Percentiles rank a stretch among this genome's conserved stretches.
Evolutionary conservation across 73 alveolate species (phyloP).

Genomic region (Breviolum minutum): DNA sequence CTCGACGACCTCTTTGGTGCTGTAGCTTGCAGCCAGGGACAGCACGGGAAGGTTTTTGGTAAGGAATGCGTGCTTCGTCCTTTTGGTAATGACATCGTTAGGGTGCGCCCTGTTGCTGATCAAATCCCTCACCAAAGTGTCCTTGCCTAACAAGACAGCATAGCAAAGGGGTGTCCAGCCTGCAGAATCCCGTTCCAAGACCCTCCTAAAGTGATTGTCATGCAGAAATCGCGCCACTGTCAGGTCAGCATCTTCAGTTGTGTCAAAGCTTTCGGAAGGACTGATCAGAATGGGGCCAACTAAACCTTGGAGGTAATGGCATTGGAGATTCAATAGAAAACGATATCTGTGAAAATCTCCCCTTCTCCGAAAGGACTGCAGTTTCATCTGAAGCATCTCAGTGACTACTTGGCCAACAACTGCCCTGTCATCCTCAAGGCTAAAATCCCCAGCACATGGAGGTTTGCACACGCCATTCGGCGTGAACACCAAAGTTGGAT

Average conservation of each 20-base stretch:
- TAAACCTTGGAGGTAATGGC: background rate
- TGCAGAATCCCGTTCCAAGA: background rate
- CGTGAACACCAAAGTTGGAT: background rate
- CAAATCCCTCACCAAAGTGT: background rate
- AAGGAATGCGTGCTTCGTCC: background rate
- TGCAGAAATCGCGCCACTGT: constrained; percentile 7
- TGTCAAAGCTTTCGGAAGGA: background rate
- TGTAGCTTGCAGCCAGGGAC: background rate
- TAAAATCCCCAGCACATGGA: constrained; percentile 18
- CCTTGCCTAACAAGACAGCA: background rate
- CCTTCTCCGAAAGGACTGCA: background rate
- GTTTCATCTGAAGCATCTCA: constrained; percentile 9
- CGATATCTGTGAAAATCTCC: constrained; percentile 27
- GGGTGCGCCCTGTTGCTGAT: background rate
- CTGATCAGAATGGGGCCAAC: background rate
- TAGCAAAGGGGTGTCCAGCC: constrained; percentile 60
- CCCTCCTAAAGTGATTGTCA: background rate
- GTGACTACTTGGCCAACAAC: background rate
- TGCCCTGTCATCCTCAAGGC: background rate
- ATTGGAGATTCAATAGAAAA: background rate
- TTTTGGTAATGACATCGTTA: background rate
- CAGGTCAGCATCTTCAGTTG: background rate
- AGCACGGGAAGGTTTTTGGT: background rate
- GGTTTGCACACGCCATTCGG: background rate
- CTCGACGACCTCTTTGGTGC: background rate